Evolutionary conservation across 768 basidiomycete genomes (phyloP), one percentile per base, ranked within the genome.

Genomic region (Mycena capillaripes): DNA sequence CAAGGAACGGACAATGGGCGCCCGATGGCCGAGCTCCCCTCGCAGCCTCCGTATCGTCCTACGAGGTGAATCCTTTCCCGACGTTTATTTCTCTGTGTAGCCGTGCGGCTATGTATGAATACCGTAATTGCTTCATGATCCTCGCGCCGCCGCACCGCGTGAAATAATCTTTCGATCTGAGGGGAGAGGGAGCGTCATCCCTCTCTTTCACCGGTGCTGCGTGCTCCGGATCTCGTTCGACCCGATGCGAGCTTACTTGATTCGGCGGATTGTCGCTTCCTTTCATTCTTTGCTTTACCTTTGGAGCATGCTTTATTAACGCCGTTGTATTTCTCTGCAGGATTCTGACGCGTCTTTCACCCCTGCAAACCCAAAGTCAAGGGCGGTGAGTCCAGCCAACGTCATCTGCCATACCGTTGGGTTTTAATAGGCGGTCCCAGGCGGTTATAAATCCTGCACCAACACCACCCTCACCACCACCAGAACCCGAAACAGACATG

Each of bases 101-200:
- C 59, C 40, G 40, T 30, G 56, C 73, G 66, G 69, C 56, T 69
- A 64, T 69, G 61, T 69, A 44, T 69, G 65, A 55, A 71, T 66
- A 29, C 65, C 70, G 74, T 66, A 71, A 69, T 75, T 56, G 69
- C 56, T 58, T 72, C 67, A 61, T 72, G 71, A 72, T 72, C 66
- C 44, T 56, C 71, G 53, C 27, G 25, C 64, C 57, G 48, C 70
- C 59, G 70, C 38, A 62, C 48, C 58, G 52, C 52, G 38, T 56
- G 52, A 30, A 57, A 60, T 61, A 71, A 29, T 55, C 68, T 62
- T 60, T 62, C 42, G 52, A 63, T 70, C 52, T n/a, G n/a, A n/a
- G n/a, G 55, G 52, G 69, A 53, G 61, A 48, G 16, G 17, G 23
- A 38, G 34, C 27, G 70, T 62, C 59, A 58, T 66, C 5, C 66